phyloP scores from a whole-genome alignment of 495 filamentous ascomycete genomes.

The Tuber umbilicatum region DNA sequence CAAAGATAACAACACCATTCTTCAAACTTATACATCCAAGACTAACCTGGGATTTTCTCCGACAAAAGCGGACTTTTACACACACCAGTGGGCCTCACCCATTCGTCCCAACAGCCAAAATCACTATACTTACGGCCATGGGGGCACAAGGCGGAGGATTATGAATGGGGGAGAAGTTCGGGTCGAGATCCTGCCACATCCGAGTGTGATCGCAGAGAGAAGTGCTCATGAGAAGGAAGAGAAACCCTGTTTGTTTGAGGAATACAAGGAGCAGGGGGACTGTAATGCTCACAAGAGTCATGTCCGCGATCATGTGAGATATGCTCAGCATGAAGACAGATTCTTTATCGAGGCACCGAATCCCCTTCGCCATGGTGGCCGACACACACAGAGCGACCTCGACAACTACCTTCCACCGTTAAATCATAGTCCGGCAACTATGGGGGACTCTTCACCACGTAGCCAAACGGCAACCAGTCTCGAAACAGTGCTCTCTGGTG shows the following conservation, averaged over 20 bases:
- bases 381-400: not conserved
- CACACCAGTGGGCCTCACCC: constrained; percentile 10
- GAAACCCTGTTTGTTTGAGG: not conserved
- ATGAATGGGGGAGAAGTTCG: constrained; percentile 39
- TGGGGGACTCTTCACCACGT: constrained; percentile 6
- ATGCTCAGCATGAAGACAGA: not conserved
- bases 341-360: not conserved
- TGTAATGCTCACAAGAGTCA: not conserved
- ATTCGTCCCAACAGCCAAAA: constrained; percentile 15
- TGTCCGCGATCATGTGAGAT: not conserved
- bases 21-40: not conserved
- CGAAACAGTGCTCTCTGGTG: constrained; percentile 10
- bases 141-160: constrained; percentile 19
- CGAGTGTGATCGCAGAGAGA: constrained; percentile 7
- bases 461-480: constrained; percentile 22
- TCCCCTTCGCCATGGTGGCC: not conserved
- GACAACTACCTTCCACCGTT: constrained; percentile 19
- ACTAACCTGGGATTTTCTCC: constrained; percentile 1
- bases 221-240: not conserved
- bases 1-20: constrained; percentile 20
- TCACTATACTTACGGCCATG: constrained; percentile 17
- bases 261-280: not conserved
- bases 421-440: constrained; percentile 8
- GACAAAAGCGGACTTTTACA: constrained; percentile 13
- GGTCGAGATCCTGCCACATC: constrained; percentile 35